These are phyloP conservation scores for Alopecurus myosuroides DNA, from an alignment of 176 grass and related monocot species.

Conservation along the genomic window DNA sequence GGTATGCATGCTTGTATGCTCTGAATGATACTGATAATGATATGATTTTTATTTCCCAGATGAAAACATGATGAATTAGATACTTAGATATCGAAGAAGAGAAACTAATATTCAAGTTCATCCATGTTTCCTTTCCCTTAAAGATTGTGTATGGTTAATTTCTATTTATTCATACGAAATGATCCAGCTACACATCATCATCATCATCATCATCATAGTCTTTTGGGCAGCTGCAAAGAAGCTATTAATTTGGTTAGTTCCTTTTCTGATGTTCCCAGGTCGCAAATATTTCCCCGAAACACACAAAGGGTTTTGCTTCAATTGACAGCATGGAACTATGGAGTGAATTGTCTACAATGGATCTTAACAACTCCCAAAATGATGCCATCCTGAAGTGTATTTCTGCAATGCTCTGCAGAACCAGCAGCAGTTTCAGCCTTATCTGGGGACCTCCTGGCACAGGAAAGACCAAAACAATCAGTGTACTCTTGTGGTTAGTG, in stretches of 20 bases:
- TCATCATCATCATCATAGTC: background rate
- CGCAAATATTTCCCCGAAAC: background rate
- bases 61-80: constrained; percentile 6
- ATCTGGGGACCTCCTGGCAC: constrained; percentile 77
- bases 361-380: constrained; percentile 52
- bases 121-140: background rate
- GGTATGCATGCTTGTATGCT: constrained; percentile 31
- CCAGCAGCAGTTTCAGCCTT: constrained; percentile 40
- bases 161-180: background rate
- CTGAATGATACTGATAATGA: background rate
- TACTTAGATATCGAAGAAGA: background rate
- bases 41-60: background rate
- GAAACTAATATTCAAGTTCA: background rate
- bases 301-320: background rate
- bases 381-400: constrained; percentile 43
- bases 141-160: background rate
- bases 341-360: constrained; percentile 34
- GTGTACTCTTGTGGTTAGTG: constrained; percentile 48
- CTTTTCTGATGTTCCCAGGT: constrained; percentile 31
- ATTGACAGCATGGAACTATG: constrained; percentile 27
- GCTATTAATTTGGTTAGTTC: background rate
- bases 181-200: background rate
- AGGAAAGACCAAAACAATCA: constrained; percentile 66
- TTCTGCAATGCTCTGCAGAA: constrained; percentile 25
- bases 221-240: constrained; percentile 10